Conservation (phyloP, 768 basidiomycete species). For the Holtermanniella nyarrowii region DNA sequence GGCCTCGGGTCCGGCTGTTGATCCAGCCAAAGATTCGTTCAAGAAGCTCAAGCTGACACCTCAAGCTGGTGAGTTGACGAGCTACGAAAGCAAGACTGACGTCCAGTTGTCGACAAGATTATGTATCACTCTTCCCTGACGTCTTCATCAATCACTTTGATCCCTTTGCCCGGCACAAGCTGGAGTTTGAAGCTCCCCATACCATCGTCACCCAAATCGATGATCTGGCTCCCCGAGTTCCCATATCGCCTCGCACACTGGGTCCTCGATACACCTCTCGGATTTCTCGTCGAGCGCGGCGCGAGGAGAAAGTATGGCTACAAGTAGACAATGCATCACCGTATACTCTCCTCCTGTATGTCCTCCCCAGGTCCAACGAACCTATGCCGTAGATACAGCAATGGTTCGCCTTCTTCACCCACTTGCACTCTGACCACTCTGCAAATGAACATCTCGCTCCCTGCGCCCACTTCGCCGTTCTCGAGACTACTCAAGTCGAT, state of each 20-base stretch:
- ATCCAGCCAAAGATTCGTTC: background rate
- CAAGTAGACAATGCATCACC: conserved; percentile 1
- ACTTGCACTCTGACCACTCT: conserved; percentile 58
- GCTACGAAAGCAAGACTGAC: background rate
- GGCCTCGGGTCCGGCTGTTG: background rate
- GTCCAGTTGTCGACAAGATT: background rate
- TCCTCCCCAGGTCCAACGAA: conserved; percentile 2
- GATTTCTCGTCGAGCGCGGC: conserved; percentile 2
- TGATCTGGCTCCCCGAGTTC: conserved; percentile 9
- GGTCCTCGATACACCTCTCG: conserved; percentile 8
- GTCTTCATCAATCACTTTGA: background rate
- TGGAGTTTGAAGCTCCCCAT: conserved; percentile 1
- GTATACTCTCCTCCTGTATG: background rate
- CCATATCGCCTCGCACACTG: conserved; percentile 10
- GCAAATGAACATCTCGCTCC: conserved; percentile 65
- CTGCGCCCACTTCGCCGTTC: conserved; percentile 39
- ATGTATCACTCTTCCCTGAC: background rate
- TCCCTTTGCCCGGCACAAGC: background rate
- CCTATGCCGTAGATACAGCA: conserved; percentile 9
- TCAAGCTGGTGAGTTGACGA: background rate
- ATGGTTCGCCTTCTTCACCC: conserved; percentile 23
- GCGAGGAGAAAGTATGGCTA: conserved; percentile 15
- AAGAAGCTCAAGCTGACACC: background rate
- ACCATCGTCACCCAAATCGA: conserved; percentile 6
- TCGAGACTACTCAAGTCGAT: conserved; percentile 52